Percentiles rank a stretch among this genome's conserved stretches.
Evolutionary conservation across 2,329 filamentous ascomycete genomes (phyloP).

Genomic region (Fusarium austroafricanum): DNA sequence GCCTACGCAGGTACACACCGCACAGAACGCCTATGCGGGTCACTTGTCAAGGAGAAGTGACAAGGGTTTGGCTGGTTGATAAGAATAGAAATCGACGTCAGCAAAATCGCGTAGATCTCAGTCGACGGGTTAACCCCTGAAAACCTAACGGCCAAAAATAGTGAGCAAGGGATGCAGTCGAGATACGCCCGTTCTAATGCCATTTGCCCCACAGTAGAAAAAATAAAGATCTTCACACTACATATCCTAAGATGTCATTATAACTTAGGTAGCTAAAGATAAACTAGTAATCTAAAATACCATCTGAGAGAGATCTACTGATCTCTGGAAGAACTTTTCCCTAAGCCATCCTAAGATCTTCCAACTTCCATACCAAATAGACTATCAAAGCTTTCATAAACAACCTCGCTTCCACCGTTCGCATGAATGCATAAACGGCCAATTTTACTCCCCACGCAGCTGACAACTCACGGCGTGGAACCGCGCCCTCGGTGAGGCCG

Average conservation of each 20-base stretch:
- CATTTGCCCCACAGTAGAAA: slow-evolving; percentile 12
- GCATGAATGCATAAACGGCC: slow-evolving; percentile 49
- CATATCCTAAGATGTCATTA: neutral
- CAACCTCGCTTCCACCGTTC: slow-evolving; percentile 26
- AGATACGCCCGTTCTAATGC: slow-evolving; percentile 18
- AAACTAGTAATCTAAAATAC: slow-evolving; percentile 3
- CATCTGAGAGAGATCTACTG: neutral
- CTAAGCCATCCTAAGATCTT: slow-evolving; percentile 3
- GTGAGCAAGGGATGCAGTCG: neutral
- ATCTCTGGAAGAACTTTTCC: neutral
- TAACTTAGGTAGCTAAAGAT: neutral
- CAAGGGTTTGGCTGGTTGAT: slow-evolving; percentile 22
- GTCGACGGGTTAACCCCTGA: slow-evolving; percentile 20
- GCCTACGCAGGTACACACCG: slow-evolving; percentile 31
- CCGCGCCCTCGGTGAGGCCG: slow-evolving; percentile 49
- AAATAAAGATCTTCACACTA: slow-evolving; percentile 19
- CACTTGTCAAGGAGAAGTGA: slow-evolving; percentile 24
- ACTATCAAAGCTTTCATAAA: slow-evolving; percentile 18
- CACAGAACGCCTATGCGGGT: slow-evolving; percentile 22
- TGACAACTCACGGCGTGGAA: slow-evolving; percentile 45
- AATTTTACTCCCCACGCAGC: slow-evolving; percentile 47
- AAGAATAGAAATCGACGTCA: slow-evolving; percentile 42
- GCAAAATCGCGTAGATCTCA: slow-evolving; percentile 36
- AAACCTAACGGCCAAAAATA: slow-evolving; percentile 25
- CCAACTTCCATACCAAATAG: neutral